A percentile compares a stretch with the other conserved stretches of the same genome.
Evolutionary conservation across 2,329 filamentous ascomycete species (phyloP).

Genomic region (Microdochium paspali): DNA sequence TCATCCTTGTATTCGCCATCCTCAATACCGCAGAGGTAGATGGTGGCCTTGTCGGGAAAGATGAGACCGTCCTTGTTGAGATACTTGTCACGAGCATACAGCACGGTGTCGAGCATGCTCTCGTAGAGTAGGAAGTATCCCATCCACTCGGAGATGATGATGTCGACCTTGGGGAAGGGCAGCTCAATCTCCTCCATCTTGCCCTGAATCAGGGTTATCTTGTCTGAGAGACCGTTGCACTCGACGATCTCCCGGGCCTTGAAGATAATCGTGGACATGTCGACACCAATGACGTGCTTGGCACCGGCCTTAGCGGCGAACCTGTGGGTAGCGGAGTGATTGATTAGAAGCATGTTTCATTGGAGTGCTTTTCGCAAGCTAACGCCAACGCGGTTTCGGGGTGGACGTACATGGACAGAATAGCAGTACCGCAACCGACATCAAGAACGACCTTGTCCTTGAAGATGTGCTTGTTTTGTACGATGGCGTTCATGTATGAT

Average conservation of each 20-base stretch:
- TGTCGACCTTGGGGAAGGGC: constrained; percentile 92
- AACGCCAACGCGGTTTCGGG: background rate
- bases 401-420: constrained; percentile 83
- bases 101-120: constrained; percentile 96
- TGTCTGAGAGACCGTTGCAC: constrained; percentile 83
- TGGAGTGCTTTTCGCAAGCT: background rate
- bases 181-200: constrained; percentile 99
- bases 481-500: constrained; percentile 95
- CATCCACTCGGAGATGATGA: constrained; percentile 99
- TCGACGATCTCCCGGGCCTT: constrained; percentile 95
- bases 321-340: constrained; percentile 39
- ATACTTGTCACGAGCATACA: constrained; percentile 92
- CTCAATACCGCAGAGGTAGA: constrained; percentile 94
- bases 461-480: constrained; percentile 92
- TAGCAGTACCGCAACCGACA: constrained; percentile 93
- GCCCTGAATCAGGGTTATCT: constrained; percentile 95
- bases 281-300: constrained; percentile 96
- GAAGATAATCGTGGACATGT: constrained; percentile 99
- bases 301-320: constrained; percentile 94
- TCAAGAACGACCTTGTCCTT: constrained; percentile 82
- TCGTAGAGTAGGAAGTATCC: constrained; percentile 98
- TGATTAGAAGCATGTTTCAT: constrained; percentile 2
- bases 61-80: constrained; percentile 81
- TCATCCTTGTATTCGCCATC: constrained; percentile 99
- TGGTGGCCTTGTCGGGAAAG: constrained; percentile 98